Evolutionary conservation across 202 grass and related monocot genomes (phyloP).

Genomic region (Cymbopogon flexuosus): DNA sequence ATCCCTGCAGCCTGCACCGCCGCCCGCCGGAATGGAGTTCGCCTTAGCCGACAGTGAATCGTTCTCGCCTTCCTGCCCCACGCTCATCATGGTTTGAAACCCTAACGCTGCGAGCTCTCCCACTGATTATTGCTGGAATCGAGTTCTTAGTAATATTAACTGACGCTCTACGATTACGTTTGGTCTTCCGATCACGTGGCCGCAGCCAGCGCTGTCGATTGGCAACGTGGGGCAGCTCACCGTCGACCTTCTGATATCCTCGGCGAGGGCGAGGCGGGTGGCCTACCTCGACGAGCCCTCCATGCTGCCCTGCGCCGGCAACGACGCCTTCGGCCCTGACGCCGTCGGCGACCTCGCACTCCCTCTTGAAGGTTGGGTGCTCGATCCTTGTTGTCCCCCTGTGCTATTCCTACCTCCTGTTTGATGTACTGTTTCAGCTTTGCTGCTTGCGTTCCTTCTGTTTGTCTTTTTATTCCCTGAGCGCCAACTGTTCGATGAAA

Average conservation of each 20-base stretch:
- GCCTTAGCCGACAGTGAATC: conserved; percentile 45
- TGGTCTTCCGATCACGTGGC: conserved; percentile 4
- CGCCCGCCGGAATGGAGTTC: conserved; percentile 46
- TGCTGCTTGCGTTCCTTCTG: not conserved
- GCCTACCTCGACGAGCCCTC: conserved; percentile 75
- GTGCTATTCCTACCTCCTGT: not conserved
- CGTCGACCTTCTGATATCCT: conserved; percentile 72
- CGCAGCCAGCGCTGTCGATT: conserved; percentile 82
- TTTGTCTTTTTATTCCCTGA: not conserved
- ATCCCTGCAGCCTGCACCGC: conserved; percentile 7
- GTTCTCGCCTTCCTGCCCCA: conserved; percentile 55
- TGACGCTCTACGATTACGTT: not conserved
- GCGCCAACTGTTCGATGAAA: conserved; percentile 40
- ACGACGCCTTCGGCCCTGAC: conserved; percentile 68
- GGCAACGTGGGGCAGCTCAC: conserved; percentile 95
- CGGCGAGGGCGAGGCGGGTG: conserved; percentile 49
- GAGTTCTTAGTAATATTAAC: not conserved
- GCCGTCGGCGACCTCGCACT: conserved; percentile 70
- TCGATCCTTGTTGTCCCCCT: not conserved
- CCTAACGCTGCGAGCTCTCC: not conserved
- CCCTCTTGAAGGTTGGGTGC: conserved; percentile 58
- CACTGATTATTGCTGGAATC: not conserved
- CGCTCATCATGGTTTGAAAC: conserved; percentile 60
- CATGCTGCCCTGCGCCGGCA: conserved; percentile 70
- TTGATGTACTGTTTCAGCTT: conserved; percentile 6